These are phyloP conservation scores for Fusarium citri DNA, from an alignment of 2,329 filamentous ascomycete genomes.

Conservation along the genomic window DNA sequence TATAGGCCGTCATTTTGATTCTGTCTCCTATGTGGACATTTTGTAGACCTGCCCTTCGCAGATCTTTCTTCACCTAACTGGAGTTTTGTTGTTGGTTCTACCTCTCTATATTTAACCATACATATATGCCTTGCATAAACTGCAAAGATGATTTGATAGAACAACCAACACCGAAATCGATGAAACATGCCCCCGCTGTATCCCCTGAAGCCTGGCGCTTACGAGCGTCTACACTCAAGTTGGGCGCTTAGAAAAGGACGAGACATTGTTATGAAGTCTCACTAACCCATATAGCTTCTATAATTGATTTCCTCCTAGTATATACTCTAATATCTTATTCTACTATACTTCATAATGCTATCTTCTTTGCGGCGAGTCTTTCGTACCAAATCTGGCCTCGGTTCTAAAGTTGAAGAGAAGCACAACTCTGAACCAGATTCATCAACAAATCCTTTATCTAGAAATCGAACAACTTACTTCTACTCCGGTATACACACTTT, in stretches of 20 bases:
- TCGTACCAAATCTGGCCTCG: background rate
- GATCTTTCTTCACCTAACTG: background rate
- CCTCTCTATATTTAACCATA: background rate
- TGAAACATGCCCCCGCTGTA: constrained; percentile 3
- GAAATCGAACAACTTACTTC: background rate
- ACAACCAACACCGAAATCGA: background rate
- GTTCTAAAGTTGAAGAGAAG: background rate
- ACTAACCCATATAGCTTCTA: background rate
- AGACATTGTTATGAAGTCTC: background rate
- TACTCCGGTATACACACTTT: constrained; percentile 9
- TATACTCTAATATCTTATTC: background rate
- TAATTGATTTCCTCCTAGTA: background rate
- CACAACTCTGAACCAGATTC: background rate
- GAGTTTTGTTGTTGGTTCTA: background rate
- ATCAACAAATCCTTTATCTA: accelerated
- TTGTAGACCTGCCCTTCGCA: accelerated
- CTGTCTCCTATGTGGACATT: too few species aligned
- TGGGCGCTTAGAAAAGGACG: constrained; percentile 22
- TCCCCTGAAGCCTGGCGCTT: constrained; percentile 5
- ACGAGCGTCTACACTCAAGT: background rate
- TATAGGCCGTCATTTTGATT: too few species aligned
- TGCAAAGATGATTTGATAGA: background rate
- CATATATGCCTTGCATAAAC: background rate
- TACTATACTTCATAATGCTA: background rate
- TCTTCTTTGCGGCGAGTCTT: constrained; percentile 7